Base-by-base conservation (phyloP, 257 asterid genomes). In the Phtheirospermum japonicum region DNA sequence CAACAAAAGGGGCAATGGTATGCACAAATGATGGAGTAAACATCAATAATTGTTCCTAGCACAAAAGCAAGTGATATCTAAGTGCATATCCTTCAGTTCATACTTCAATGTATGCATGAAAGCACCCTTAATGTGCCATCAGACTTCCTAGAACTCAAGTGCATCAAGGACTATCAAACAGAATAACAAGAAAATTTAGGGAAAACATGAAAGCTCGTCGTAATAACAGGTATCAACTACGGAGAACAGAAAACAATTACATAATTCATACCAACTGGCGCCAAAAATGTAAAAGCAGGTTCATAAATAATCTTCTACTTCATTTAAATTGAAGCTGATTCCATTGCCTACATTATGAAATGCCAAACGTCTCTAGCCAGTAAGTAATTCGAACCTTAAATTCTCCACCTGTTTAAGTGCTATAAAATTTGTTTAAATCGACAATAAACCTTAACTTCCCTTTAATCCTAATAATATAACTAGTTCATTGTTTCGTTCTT, bases 81-180 rank as follows among this genome's bases (percentile, higher is more conserved):
- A 4, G 64, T 13, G 13, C 46, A 43, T 54, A 20, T 36, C 23
- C 43, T 30, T 20, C 48, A 30, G 10, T 18, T 14, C 60, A 26
- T 43, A 39, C 40, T 33, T 48, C 20, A 45, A 59, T 8, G 18
- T 28, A 55, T 3, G 42, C 9, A 61, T n/a, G 53, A n/a, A 45
- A 72, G 28, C 12, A 40, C 54, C 9, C 17, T 20, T 26, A 65
- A 57, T 50, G 59, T 30, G 36, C 50, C 33, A 60, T 10, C 63
- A 7, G 10, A 13, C 39, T 26, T 59, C 39, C 62, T 32, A 30
- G 18, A 69, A 53, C 45, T 48, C n/a, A 49, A 6, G 26, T 18
- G 11, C 31, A 6, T 49, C 2, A 53, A 14, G 20, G 52, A 20
- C 19, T 20, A n/a, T n/a, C 16, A 10, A 23, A 53, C 59, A 53